Evolutionary conservation across 176 grass and related monocot species (phyloP).

Genomic region (Rhynchospora pubera): DNA sequence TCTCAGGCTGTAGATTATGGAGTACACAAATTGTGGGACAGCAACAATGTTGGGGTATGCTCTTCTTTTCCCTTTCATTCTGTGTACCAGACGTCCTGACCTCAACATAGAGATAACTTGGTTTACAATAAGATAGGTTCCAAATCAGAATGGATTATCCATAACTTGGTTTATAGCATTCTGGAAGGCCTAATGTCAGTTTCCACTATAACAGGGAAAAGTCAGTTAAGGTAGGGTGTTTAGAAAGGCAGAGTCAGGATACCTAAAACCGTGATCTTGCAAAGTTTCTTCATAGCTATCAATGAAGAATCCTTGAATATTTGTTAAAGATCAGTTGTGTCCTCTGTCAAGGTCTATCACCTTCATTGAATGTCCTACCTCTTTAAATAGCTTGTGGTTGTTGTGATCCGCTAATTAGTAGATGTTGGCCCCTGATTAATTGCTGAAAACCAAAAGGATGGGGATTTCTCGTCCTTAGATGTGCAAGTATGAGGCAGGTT

Average conservation of each 20-base stretch:
- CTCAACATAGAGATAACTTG: background rate
- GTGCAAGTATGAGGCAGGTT: too few relatives aligned
- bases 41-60: conserved; percentile 65
- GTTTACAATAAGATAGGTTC: too few relatives aligned
- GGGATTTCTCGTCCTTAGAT: too few relatives aligned
- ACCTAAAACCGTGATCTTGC: background rate
- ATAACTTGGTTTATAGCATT: background rate
- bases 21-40: conserved; percentile 68
- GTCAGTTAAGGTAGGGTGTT: background rate
- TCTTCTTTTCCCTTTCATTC: background rate
- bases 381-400: background rate
- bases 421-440: background rate
- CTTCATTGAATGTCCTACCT: background rate
- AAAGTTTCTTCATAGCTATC: background rate
- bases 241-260: background rate
- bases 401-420: background rate
- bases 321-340: background rate
- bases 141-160: background rate
- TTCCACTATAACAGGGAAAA: background rate
- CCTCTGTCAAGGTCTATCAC: background rate
- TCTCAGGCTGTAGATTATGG: conserved; percentile 72
- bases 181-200: background rate
- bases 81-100: background rate
- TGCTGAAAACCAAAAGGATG: background rate
- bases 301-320: background rate